Base-by-base conservation (phyloP, 1,284 basidiomycete genomes). In the Cryptococcus depauperatus region DNA sequence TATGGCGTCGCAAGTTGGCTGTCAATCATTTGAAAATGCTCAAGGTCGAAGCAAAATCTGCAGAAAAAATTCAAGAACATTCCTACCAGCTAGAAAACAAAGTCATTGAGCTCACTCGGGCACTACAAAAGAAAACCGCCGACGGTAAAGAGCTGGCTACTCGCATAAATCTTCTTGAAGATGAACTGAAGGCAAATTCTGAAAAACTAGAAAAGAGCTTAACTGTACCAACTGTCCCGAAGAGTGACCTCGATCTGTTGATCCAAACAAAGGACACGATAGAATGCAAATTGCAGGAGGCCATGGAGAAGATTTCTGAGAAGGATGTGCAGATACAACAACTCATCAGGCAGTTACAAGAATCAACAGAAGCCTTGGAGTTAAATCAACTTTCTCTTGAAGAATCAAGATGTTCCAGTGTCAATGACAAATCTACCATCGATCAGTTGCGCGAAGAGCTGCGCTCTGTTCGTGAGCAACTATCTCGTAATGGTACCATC, bases 31-130 rank as follows among this genome's bases (percentile, higher is more conserved):
- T 98, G 47, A 83, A 84, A 56, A 76, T 75, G 5, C 80, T 97
- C 51, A 84, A 81, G 61, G 79, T 83, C 22, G 95, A 98, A 70
- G 95, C 95, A 21, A 88, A 91, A 44, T 97, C 93, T 1, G 93
- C 93, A 26, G 85, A 85, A 56, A 96, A 95, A 69, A 95, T 95
- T 79, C 96, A 98, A 73, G 95, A 98, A 73, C 96, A 96, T 55
- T 97, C 95, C 0, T 98, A 97, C 69, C 83, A 82, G 59, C 78
- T 99, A 50, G 95, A 99, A 75, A 98, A 98, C 79, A 99, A 98
- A 74, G 95, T 98, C 39, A 89, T 99, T 49, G 93, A 98, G 68
- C 84, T 99, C 57, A 98, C 95, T 0, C 95, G 98, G 68, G 82
- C 76, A n/a, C 77, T 98, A 14, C 95, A 98, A 70, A 84, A 80